These are phyloP conservation scores for Herpetospermum pedunculosum DNA, from an alignment of 306 rosid genomes.

Conservation along the genomic window DNA sequence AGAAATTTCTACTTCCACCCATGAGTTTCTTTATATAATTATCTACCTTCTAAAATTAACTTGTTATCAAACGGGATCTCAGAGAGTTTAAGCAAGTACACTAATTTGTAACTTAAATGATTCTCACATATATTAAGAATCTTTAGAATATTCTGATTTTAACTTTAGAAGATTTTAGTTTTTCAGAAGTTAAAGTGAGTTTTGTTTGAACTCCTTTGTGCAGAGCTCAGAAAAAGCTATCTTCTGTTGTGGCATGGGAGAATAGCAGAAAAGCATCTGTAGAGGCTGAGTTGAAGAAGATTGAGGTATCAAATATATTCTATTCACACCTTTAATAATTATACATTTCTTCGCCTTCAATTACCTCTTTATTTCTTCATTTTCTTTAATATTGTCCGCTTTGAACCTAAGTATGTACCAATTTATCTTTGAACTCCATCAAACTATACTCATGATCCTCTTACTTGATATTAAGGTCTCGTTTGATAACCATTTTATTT, in stretches of 20 bases:
- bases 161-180: neutral
- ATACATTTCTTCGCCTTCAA: neutral
- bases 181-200: neutral
- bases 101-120: too few species aligned
- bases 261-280: conserved; percentile 51
- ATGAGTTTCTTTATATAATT: too few species aligned
- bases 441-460: too few species aligned
- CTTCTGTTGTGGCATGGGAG: conserved; percentile 66
- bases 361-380: neutral
- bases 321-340: neutral
- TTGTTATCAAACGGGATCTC: too few species aligned
- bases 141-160: too few species aligned
- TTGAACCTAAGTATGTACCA: neutral
- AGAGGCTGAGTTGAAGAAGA: conserved; percentile 56
- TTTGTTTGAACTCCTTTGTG: conserved; percentile 4
- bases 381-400: neutral
- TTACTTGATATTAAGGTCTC: too few species aligned
- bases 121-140: too few species aligned
- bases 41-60: too few species aligned
- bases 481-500: too few species aligned
- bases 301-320: conserved; percentile 35
- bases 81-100: too few species aligned
- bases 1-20: too few species aligned
- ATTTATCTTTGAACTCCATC: too few species aligned
- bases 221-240: conserved; percentile 65